phyloP scores from a whole-genome alignment of 116 monocot genomes.

The Phalaenopsis hybrid region DNA sequence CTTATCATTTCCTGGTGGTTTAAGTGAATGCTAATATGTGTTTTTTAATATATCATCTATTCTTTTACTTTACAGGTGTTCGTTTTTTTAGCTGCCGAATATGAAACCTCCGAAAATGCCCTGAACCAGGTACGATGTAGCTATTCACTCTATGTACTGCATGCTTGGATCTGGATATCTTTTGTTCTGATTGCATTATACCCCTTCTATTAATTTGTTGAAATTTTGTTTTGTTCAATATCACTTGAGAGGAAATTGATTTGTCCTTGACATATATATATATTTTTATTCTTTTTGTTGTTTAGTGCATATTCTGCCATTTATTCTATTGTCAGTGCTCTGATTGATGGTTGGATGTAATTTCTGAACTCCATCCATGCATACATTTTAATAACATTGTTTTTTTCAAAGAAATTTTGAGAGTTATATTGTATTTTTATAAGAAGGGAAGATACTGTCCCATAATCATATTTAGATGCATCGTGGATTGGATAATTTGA shows the following conservation, averaged over 20 bases:
- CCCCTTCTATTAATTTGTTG: background rate
- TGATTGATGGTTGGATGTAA: background rate
- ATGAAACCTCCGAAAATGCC: slow-evolving; percentile 70
- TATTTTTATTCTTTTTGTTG: background rate
- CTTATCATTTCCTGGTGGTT: background rate
- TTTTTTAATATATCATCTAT: background rate
- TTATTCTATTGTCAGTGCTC: background rate
- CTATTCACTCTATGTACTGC: background rate
- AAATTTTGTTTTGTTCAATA: background rate
- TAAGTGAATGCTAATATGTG: background rate
- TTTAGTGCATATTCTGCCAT: background rate
- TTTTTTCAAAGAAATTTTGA: background rate
- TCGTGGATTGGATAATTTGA: too few species aligned
- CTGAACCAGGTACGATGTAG: slow-evolving; percentile 62
- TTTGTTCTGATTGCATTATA: background rate
- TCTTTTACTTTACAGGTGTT: slow-evolving; percentile 53
- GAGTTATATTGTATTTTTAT: background rate
- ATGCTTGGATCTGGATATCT: background rate
- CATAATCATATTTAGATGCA: background rate
- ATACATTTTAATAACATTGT: background rate
- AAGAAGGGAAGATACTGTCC: background rate
- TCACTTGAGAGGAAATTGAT: background rate
- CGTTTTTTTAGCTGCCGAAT: slow-evolving; percentile 89
- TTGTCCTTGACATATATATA: background rate
- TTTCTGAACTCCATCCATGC: background rate